phyloP scores from a whole-genome alignment of 2,329 filamentous ascomycete species.

The Fusarium graminum region DNA sequence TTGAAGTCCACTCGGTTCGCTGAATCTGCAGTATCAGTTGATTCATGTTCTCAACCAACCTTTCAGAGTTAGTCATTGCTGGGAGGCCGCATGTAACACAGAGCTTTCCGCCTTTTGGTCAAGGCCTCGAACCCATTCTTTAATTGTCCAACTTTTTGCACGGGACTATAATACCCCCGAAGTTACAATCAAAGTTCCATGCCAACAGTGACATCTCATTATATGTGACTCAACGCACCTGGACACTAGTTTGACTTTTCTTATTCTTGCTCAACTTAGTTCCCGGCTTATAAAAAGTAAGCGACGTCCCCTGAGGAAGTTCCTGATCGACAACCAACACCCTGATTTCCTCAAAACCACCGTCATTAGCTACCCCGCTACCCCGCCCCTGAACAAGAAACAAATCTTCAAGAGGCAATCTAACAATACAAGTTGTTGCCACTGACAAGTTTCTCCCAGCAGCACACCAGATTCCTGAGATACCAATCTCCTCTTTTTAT shows the following conservation, averaged over 20 bases:
- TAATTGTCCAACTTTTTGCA: too few species aligned
- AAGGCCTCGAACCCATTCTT: not conserved
- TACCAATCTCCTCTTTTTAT: not conserved
- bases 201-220: not conserved
- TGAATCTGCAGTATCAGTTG: not conserved
- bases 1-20: constrained; percentile 1
- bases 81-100: not conserved
- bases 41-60: constrained; percentile 1
- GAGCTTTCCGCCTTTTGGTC: not conserved
- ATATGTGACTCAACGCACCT: not conserved
- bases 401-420: constrained; percentile 25
- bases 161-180: not conserved
- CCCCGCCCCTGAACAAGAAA: constrained; percentile 51
- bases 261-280: not conserved
- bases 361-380: constrained; percentile 55
- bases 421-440: constrained; percentile 12
- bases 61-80: not conserved
- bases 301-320: constrained; percentile 8
- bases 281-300: constrained; percentile 10
- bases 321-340: constrained; percentile 20
- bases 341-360: constrained; percentile 17
- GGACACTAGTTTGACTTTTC: not conserved
- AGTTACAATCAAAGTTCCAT: not conserved
- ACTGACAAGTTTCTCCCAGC: not conserved
- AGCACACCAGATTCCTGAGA: not conserved